Evolutionary conservation across 495 filamentous ascomycete species (phyloP), one percentile per base, ranked within the genome.

Genomic region (Penicillium egyptiacum): DNA sequence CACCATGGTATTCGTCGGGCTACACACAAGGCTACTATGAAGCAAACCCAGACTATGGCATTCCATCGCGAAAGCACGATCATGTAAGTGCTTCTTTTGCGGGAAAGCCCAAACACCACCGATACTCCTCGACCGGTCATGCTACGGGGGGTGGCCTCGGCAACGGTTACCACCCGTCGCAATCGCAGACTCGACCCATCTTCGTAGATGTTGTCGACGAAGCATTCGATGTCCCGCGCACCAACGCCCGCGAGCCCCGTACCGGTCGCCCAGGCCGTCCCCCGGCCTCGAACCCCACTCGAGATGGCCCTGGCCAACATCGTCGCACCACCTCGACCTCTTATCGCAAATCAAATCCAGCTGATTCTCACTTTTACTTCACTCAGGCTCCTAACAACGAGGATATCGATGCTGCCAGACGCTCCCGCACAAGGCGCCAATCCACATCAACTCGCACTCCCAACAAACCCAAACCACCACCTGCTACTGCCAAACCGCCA

Each of bases 71-170:
- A 69, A 75, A 81, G 76, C 75, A 81, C 78, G 78, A 81, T 66
- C 71, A 76, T 82, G 80, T 83, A 81, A 83, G 80, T 83, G 78
- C 76, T 75, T 73, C 65, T 73, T 76, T 72, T 73, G 71, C 70
- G 72, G 68, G 69, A 64, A 62, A 64, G 66, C 58, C 65, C 61
- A 69, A 65, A 61, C 67, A 67, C 61, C 68, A 67, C 68, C 74
- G 73, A 61, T 69, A 63, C 57, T 68, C 69, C 59, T 67, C 72
- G 66, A 68, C 72, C 51, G 70, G 69, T 64, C 59, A 68, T 64
- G 63, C 72, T 61, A 53, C 74, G 61, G 71, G 74, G 73, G 68
- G 74, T 65, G 65, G 71, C 73, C 59, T 67, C 63, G 72, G 72
- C 67, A 63, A 57, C 52, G 51, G 54, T 58, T 57, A 55, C 55